These are phyloP conservation scores for Dictyostelium capitatum DNA, from an alignment of 78 protist genomes.

Conservation along the genomic window DNA sequence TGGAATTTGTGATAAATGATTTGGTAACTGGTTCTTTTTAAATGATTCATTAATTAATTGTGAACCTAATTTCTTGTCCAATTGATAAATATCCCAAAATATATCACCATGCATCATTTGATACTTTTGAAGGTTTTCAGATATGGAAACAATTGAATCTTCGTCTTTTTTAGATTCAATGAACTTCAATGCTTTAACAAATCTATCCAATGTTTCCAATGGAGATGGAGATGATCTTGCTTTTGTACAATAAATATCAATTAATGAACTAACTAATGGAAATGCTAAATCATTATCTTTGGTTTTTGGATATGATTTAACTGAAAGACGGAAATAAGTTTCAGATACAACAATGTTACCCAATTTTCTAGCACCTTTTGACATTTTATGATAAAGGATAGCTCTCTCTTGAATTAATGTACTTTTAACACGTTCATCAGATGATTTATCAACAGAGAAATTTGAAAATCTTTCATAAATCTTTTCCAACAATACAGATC, in stretches of 20 bases:
- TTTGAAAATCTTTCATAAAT: slow-evolving; percentile 65
- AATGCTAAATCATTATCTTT: slow-evolving; percentile 79
- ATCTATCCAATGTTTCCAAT: slow-evolving; percentile 67
- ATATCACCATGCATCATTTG: slow-evolving; percentile 75
- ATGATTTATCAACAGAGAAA: not conserved
- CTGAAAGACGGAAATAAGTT: slow-evolving; percentile 70
- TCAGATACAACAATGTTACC: slow-evolving; percentile 79
- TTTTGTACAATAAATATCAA: slow-evolving; percentile 79
- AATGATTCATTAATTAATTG: not conserved
- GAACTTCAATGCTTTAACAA: slow-evolving; percentile 80
- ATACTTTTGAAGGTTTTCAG: slow-evolving; percentile 38
- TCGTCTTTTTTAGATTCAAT: slow-evolving; percentile 73
- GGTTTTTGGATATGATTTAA: slow-evolving; percentile 78
- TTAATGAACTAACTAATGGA: slow-evolving; percentile 71
- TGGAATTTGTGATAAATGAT: not conserved
- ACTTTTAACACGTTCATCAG: slow-evolving; percentile 23
- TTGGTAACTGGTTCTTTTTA: slow-evolving; percentile 37
- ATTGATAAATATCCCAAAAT: slow-evolving; percentile 61
- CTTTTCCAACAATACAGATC: slow-evolving; percentile 78
- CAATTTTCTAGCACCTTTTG: slow-evolving; percentile 80
- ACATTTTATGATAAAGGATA: slow-evolving; percentile 75
- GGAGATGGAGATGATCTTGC: slow-evolving; percentile 41
- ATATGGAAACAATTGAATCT: slow-evolving; percentile 25
- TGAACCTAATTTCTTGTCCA: slow-evolving; percentile 53
- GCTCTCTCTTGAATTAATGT: slow-evolving; percentile 71